Base-by-base conservation (phyloP, 768 basidiomycete species). In the Crepidotus variabilis region DNA sequence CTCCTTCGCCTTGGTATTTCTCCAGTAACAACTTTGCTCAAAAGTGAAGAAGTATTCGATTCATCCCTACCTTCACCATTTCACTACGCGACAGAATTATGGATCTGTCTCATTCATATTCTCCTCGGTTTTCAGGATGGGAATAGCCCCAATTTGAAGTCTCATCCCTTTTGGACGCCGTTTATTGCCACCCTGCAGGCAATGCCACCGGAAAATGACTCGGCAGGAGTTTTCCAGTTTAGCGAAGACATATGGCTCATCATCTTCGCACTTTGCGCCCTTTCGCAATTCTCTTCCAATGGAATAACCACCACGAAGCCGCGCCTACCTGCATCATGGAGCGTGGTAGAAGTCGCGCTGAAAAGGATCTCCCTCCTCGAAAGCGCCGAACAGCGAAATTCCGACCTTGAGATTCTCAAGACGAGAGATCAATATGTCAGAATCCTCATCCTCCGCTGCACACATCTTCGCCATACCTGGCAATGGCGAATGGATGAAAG, bases 171-270 rank as follows among this genome's bases (percentile, higher is more conserved):
- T 58, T 83, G 84, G 82, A 65, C 65, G 22, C 56, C 79, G 32
- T 59, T 86, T 23, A 65, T 71, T 35, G 66, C 70, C 5, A 57
- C 69, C 39, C 58, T 81, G 23, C 63, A 71, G 59, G 64, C 21
- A 56, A 52, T 10, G 57, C 60, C 48, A 54, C 60, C 23, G 54
- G 58, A 14, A 7, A 59, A 69, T 11, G 65, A 73, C 21, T 35
- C 56, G 13, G 46, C 22, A 43, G 36, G 43, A 24, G 51, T 46
- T 47, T 59, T 81, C 1, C 72, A 76, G 43, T 70, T 71, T 14
- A 85, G 84, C 61, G 95, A 98, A 69, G 64, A 73, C 13, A 72
- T 84, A n/a, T 95, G 94, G 90, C 78, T 76, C 35, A 73, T 78
- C 6, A 76, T 89, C 6, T 88, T 92, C 63, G 79, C 76, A 22